Percentiles rank a stretch among this genome's conserved stretches.
phyloP scores from a whole-genome alignment of 2,329 filamentous ascomycete species.

The Epichloe festucae region DNA sequence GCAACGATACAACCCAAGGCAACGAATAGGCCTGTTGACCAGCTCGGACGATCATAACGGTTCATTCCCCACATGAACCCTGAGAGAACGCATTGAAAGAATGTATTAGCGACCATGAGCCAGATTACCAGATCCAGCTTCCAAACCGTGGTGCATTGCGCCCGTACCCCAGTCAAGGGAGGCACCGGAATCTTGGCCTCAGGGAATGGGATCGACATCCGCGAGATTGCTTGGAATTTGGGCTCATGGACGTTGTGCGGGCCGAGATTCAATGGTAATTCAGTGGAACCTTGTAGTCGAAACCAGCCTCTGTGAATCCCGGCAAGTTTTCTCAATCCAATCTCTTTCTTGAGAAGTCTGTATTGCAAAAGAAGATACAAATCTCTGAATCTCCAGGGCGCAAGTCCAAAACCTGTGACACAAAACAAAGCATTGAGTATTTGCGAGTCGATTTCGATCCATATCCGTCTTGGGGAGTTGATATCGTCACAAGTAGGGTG shows the following conservation, averaged over 20 bases:
- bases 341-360: slow-evolving; percentile 37
- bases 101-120: slow-evolving; percentile 67
- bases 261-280: slow-evolving; percentile 39
- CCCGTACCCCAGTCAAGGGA: slow-evolving; percentile 59
- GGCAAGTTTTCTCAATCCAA: slow-evolving; percentile 54
- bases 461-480: slow-evolving; percentile 63
- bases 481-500: slow-evolving; percentile 55
- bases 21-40: slow-evolving; percentile 70
- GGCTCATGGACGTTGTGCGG: slow-evolving; percentile 36
- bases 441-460: slow-evolving; percentile 78
- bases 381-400: slow-evolving; percentile 75
- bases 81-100: slow-evolving; percentile 60
- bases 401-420: slow-evolving; percentile 71
- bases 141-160: slow-evolving; percentile 55
- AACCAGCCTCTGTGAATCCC: slow-evolving; percentile 69
- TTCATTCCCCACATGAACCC: slow-evolving; percentile 78
- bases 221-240: slow-evolving; percentile 23
- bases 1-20: slow-evolving; percentile 59
- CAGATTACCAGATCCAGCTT: slow-evolving; percentile 71
- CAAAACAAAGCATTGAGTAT: slow-evolving; percentile 72
- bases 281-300: slow-evolving; percentile 52
- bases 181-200: slow-evolving; percentile 47
- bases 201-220: slow-evolving; percentile 45
- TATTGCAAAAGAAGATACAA: slow-evolving; percentile 60
- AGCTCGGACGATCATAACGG: slow-evolving; percentile 59